Conservation (phyloP, 805 yeast species). For the Candida succiphila region DNA sequence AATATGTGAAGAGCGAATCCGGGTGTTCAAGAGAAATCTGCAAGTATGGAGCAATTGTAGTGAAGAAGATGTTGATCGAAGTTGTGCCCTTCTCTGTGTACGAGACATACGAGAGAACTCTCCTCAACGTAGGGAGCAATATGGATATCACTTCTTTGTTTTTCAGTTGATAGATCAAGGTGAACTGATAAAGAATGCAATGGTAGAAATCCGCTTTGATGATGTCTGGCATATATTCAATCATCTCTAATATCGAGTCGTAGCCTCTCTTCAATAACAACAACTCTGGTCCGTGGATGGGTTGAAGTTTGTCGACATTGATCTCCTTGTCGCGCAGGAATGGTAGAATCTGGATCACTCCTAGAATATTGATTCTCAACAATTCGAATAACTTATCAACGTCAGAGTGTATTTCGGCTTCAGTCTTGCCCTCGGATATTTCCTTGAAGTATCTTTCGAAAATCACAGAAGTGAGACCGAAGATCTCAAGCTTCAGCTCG, state of each 20-base stretch:
- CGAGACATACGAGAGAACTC: constrained; percentile 19
- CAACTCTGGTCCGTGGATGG: constrained; percentile 22
- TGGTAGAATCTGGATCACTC: constrained; percentile 52
- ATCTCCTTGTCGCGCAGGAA: constrained; percentile 40
- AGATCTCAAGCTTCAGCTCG: constrained; percentile 34
- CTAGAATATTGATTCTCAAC: constrained; percentile 56
- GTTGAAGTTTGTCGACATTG: constrained; percentile 11
- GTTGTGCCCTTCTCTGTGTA: constrained; percentile 10
- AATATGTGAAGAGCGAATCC: constrained; percentile 31
- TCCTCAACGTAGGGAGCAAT: constrained; percentile 40
- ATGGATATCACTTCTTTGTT: constrained; percentile 36
- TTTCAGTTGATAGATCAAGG: constrained; percentile 40
- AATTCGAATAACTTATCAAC: constrained; percentile 80
- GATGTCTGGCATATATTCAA: constrained; percentile 52
- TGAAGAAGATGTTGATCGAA: constrained; percentile 25
- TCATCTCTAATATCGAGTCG: constrained; percentile 49
- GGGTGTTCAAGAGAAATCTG: constrained; percentile 10
- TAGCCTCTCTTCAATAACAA: constrained; percentile 38
- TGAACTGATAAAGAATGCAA: constrained; percentile 55
- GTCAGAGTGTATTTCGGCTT: constrained; percentile 38
- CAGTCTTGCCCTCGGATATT: constrained; percentile 14
- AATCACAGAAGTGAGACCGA: constrained; percentile 32
- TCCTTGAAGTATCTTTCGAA: constrained; percentile 39
- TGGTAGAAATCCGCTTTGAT: constrained; percentile 65
- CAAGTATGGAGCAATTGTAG: constrained; percentile 22